These are phyloP conservation scores for Fusarium liriodendri DNA, from an alignment of 2,329 filamentous ascomycete species.

Conservation along the genomic window DNA sequence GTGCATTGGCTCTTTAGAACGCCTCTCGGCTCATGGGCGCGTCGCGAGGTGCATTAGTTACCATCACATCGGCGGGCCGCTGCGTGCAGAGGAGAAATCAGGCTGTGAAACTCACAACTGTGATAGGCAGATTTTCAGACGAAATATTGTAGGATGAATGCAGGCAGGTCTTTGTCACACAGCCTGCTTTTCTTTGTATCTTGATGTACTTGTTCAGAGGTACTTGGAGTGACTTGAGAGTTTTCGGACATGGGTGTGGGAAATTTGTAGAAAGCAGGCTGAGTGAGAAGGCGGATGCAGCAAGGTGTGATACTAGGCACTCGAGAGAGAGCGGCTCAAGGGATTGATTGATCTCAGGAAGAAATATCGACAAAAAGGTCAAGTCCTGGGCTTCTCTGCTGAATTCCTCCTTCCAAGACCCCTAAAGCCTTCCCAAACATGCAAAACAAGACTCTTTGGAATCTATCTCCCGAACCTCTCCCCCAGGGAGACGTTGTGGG, in stretches of 20 bases:
- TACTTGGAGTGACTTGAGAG: conserved; percentile 12
- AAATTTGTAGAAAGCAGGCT: neutral
- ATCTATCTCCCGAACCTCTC: neutral
- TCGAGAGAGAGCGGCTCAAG: neutral
- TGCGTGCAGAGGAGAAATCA: neutral
- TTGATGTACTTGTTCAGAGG: neutral
- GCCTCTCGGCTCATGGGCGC: conserved; percentile 1
- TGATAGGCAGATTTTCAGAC: neutral
- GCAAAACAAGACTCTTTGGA: conserved; percentile 17
- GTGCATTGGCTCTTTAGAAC: neutral
- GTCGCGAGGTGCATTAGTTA: neutral
- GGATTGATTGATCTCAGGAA: neutral
- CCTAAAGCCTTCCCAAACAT: neutral
- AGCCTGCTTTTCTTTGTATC: neutral
- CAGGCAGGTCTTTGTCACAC: neutral
- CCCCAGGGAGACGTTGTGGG: neutral
- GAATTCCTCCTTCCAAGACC: neutral
- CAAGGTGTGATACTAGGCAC: neutral
- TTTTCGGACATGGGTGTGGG: neutral
- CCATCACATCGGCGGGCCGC: neutral
- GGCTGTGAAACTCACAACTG: neutral
- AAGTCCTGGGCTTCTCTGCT: neutral
- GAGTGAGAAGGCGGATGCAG: neutral
- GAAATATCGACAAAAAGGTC: neutral
- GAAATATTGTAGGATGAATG: neutral